Evolutionary conservation across 2,329 filamentous ascomycete species (phyloP).

Genomic region (Cladosporium austrohemisphaericum): DNA sequence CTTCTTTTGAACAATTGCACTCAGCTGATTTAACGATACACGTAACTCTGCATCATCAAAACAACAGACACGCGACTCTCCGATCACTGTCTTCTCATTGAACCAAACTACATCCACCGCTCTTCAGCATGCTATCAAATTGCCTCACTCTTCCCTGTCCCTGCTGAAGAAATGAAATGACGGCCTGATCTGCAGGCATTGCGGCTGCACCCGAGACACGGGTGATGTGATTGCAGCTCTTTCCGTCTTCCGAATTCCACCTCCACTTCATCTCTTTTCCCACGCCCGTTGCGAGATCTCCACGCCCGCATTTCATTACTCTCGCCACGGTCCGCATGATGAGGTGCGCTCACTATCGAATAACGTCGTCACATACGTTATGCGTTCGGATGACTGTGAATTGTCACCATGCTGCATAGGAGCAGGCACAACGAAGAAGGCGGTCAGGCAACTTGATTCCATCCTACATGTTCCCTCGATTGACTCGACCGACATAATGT

Average conservation of each 20-base stretch:
- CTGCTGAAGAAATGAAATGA: no score
- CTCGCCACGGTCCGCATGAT: background rate
- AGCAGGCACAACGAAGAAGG: background rate
- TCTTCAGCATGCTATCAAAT: no score
- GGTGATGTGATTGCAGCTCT: background rate
- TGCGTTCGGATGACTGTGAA: background rate
- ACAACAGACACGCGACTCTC: no score
- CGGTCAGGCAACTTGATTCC: background rate
- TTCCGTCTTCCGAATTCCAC: background rate
- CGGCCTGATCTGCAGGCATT: background rate
- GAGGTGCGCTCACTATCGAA: background rate
- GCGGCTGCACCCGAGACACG: slow-evolving; percentile 7
- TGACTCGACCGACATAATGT: background rate
- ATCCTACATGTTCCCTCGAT: no score
- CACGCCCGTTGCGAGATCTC: slow-evolving; percentile 7
- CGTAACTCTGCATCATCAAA: no score
- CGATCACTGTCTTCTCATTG: no score
- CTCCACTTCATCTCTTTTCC: slow-evolving; percentile 4
- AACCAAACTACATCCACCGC: no score
- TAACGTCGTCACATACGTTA: slow-evolving; percentile 1
- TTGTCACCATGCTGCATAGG: background rate
- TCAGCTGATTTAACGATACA: no score
- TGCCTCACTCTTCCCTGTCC: no score
- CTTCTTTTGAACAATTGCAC: no score
- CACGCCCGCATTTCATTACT: slow-evolving; percentile 6